Conservation (phyloP, 2,329 filamentous ascomycete genomes). For the Trichoderma cornu-damae region DNA sequence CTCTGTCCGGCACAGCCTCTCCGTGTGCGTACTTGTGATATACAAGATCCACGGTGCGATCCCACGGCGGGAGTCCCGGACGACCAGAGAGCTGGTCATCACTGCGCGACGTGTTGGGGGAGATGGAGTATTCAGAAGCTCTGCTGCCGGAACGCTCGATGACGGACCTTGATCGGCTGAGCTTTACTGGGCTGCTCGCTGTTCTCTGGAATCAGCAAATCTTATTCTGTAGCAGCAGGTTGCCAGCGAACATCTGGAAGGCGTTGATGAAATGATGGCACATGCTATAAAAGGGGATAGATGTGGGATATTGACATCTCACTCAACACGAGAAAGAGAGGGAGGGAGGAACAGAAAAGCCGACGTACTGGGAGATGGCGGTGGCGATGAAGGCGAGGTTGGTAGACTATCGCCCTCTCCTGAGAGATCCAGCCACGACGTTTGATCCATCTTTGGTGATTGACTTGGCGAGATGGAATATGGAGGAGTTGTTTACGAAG, state of each 20-base stretch:
- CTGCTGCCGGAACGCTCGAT: conserved; percentile 7
- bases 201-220: background rate
- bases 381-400: conserved; percentile 4
- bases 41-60: conserved; percentile 35
- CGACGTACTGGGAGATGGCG: background rate
- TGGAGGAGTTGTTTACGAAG: background rate
- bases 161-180: conserved; percentile 11
- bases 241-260: background rate
- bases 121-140: background rate
- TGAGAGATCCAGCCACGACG: conserved; percentile 1
- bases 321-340: background rate
- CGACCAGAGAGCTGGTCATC: background rate
- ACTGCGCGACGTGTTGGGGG: background rate
- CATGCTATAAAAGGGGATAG: background rate
- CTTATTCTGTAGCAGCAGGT: background rate
- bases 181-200: conserved; percentile 4
- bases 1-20: background rate
- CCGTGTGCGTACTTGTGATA: conserved; percentile 26
- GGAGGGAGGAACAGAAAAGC: background rate
- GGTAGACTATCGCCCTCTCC: background rate
- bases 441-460: background rate
- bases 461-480: background rate
- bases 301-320: background rate
- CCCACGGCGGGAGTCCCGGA: conserved; percentile 30
- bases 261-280: background rate